Conservation (phyloP, 2,329 filamentous ascomycete genomes). For the Aspergillus niger region DNA sequence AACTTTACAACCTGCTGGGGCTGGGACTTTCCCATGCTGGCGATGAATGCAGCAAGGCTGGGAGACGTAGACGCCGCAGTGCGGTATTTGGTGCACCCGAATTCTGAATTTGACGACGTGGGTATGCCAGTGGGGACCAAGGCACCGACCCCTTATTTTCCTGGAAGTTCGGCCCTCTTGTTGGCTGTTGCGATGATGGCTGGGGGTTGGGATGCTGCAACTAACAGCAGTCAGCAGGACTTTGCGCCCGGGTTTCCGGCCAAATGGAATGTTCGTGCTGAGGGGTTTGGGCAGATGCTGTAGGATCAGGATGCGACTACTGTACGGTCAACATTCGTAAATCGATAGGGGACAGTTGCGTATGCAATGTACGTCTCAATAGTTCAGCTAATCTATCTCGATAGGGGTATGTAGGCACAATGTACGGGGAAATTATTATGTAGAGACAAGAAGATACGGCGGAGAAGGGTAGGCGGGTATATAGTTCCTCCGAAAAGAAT, state of each 20-base stretch:
- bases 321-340: neutral
- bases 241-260: neutral
- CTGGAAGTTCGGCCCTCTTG: constrained; percentile 53
- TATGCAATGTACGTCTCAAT: neutral
- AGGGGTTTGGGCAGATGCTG: neutral
- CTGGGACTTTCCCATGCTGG: constrained; percentile 52
- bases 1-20: constrained; percentile 47
- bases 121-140: constrained; percentile 56
- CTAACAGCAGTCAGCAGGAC: neutral
- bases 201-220: constrained; percentile 53
- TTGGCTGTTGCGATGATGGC: constrained; percentile 60
- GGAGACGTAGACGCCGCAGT: constrained; percentile 48
- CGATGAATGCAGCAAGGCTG: constrained; percentile 49
- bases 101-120: constrained; percentile 59
- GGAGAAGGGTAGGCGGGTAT: constrained; percentile 1
- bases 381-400: constrained; percentile 9
- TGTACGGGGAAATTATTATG: neutral
- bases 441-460: constrained; percentile 3
- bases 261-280: neutral
- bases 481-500: constrained; percentile 6
- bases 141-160: constrained; percentile 62
- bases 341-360: neutral
- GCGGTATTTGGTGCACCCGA: constrained; percentile 49
- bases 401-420: constrained; percentile 8
- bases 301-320: neutral